Conservation (phyloP, 495 filamentous ascomycete genomes). For the Aspergillus wentii region DNA sequence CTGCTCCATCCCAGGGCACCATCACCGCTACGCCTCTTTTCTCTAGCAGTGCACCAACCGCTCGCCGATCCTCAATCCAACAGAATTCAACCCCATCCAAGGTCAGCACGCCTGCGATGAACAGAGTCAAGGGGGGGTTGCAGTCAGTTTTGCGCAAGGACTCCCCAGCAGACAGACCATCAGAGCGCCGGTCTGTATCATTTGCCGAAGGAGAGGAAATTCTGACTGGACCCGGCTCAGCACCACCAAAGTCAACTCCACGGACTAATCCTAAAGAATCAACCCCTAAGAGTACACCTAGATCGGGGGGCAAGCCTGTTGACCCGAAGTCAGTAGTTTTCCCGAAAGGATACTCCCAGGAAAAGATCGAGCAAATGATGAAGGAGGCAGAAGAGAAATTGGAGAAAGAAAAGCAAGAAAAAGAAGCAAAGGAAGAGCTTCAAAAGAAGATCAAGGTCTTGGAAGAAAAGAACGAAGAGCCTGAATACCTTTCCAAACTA, state of each 20-base stretch:
- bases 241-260: slow-evolving; percentile 6
- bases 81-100: slow-evolving; percentile 8
- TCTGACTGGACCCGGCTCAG: slow-evolving; percentile 3
- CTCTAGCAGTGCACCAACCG: slow-evolving; percentile 4
- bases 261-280: no score
- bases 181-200: slow-evolving; percentile 23
- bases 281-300: no score
- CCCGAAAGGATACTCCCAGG: neutral
- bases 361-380: neutral
- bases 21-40: slow-evolving; percentile 3
- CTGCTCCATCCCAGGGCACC: neutral
- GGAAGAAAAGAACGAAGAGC: neutral
- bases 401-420: neutral
- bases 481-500: no score
- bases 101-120: slow-evolving; percentile 4
- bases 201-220: slow-evolving; percentile 16
- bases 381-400: neutral
- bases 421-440: neutral
- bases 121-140: slow-evolving; percentile 12
- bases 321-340: neutral
- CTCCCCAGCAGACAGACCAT: slow-evolving; percentile 6
- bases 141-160: slow-evolving; percentile 23
- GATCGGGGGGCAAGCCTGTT: neutral
- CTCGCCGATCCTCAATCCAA: slow-evolving; percentile 4
- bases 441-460: neutral